Base-by-base conservation (phyloP, 768 basidiomycete genomes). In the Lentinula detonsa region DNA sequence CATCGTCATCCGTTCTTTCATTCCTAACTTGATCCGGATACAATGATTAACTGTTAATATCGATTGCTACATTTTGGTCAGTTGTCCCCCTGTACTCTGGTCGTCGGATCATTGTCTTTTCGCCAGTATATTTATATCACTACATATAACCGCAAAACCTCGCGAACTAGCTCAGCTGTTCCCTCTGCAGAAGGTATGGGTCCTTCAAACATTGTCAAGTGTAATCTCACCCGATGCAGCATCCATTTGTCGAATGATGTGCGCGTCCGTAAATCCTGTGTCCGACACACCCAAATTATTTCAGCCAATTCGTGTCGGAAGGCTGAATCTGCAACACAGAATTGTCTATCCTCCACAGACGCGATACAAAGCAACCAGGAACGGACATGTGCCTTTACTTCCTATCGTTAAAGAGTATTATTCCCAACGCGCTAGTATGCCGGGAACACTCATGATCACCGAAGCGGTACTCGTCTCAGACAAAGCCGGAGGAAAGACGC, bases 321-420 rank as follows among this genome's bases (percentile, higher is more conserved):
- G 65, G 0, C 45, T 78, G 5, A 55, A 66, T 1, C 74, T 84
- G 28, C 58, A 72, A 56, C 84, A 87, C 68, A 76, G 85, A 2
- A 71, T 85, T 42, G 81, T 81, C 3, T 75, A 84, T 48, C 78
- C 84, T 0, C 85, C 85, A 2, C 63, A 82, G 21, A 86, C 84
- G 0, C 77, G 84, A 5, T 65, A 67, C 62, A 73, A 79, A 39
- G 78, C 77, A 16, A 66, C 62, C 62, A 62, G 1, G 73, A 63
- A 15, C 74, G 77, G 77, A 71, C 69, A 71, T 61, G 68, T 74
- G 1, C 75, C 75, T 9, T 61, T 68, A 8, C 58, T 74, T 2
- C 73, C 72, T n/a, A 66, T 81, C 1, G 73, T 71, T 16, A 70
- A 71, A 54, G 72, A 73, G 18, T 81, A 82, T 65, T 84, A 84